Percentiles rank a stretch among this genome's conserved stretches.
Conservation (phyloP, 139 green algal species). For the Diplosphaera chodatii region DNA sequence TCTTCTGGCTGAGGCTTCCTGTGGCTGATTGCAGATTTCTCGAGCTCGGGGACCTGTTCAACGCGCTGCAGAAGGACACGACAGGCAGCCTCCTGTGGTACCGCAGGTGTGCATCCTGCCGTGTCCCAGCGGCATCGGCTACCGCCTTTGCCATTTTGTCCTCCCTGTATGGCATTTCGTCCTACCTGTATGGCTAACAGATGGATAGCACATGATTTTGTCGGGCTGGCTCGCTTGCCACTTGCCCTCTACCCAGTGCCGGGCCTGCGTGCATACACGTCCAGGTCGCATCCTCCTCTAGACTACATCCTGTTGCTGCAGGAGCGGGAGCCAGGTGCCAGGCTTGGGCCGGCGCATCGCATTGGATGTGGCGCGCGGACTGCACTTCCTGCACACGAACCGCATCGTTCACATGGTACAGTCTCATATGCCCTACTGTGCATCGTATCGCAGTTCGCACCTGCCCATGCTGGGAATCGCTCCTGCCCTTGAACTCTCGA, state of each 20-base stretch:
- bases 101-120: background rate
- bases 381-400: conserved; percentile 24
- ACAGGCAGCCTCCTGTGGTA: conserved; percentile 11
- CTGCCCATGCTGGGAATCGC: too few species aligned
- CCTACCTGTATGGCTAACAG: too few species aligned
- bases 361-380: conserved; percentile 9
- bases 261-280: too few species aligned
- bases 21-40: conserved; percentile 13
- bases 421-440: too few species aligned
- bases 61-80: conserved; percentile 7
- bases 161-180: too few species aligned
- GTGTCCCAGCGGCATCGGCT: too few species aligned
- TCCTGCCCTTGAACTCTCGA: background rate
- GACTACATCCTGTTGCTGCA: background rate
- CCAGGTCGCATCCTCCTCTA: too few species aligned
- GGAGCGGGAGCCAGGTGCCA: background rate
- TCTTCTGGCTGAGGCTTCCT: background rate
- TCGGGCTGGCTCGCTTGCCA: too few species aligned
- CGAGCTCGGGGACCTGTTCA: conserved; percentile 35
- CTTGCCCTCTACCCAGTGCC: too few species aligned
- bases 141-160: too few species aligned
- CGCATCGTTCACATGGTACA: conserved; percentile 11
- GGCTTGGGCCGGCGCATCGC: background rate
- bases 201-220: too few species aligned
- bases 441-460: too few species aligned